Conservation (phyloP, 2,329 filamentous ascomycete species). For the Cladosporium sp. region DNA sequence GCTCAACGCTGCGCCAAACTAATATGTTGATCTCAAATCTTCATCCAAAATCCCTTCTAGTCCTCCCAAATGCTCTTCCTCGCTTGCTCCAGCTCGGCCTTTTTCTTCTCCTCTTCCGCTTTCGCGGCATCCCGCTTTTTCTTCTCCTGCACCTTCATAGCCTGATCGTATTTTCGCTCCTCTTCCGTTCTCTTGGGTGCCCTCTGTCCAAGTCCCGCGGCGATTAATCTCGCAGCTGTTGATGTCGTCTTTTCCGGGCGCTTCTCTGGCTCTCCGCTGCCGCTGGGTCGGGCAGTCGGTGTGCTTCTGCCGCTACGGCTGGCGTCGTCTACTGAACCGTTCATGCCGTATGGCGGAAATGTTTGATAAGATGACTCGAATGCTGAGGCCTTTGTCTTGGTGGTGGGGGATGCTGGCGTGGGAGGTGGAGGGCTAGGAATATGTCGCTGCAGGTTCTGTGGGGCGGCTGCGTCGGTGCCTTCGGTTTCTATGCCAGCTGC, state of each 20-base stretch:
- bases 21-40: not conserved
- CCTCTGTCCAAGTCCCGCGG: conserved; percentile 74
- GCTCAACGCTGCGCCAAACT: no score
- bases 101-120: conserved; percentile 56
- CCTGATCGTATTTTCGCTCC: conserved; percentile 77
- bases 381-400: conserved; percentile 14
- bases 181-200: conserved; percentile 79
- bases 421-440: conserved; percentile 55
- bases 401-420: conserved; percentile 56
- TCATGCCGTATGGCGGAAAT: conserved; percentile 20
- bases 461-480: conserved; percentile 26
- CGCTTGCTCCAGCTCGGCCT: conserved; percentile 63
- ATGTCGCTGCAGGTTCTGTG: conserved; percentile 16
- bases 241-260: conserved; percentile 87
- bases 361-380: conserved; percentile 19
- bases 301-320: conserved; percentile 2
- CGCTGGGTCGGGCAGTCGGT: not conserved
- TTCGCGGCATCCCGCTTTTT: conserved; percentile 68
- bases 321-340: conserved; percentile 16
- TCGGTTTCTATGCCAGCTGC: conserved; percentile 56
- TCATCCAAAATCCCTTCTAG: conserved; percentile 25
- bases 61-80: conserved; percentile 83
- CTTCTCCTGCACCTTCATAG: conserved; percentile 76
- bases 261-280: conserved; percentile 17
- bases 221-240: conserved; percentile 83